Percentiles rank a stretch among this genome's conserved stretches.
phyloP scores from a whole-genome alignment of 805 yeast species.

The Teunomyces tritomae region DNA sequence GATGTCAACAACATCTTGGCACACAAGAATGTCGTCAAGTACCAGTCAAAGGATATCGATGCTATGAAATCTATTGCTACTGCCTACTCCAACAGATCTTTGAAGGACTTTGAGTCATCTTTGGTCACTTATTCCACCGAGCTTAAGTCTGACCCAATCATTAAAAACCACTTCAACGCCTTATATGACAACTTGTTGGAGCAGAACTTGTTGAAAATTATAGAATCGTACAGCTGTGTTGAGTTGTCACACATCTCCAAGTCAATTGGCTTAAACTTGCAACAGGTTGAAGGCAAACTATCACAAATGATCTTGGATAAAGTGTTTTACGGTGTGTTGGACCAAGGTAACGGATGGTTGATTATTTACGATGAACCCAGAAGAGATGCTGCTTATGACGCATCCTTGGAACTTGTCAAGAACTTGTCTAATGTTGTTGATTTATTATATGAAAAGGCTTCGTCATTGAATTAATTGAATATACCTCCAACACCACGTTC shows the following conservation, averaged over 20 bases:
- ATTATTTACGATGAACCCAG: slow-evolving; percentile 86
- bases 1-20: slow-evolving; percentile 78
- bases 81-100: slow-evolving; percentile 85
- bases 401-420: slow-evolving; percentile 81
- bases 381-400: slow-evolving; percentile 83
- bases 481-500: slow-evolving; percentile 45
- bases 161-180: slow-evolving; percentile 88
- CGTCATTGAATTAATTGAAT: slow-evolving; percentile 58
- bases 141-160: slow-evolving; percentile 80
- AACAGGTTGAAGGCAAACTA: slow-evolving; percentile 89
- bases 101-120: slow-evolving; percentile 87
- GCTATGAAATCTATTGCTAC: slow-evolving; percentile 93
- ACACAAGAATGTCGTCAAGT: slow-evolving; percentile 66
- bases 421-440: slow-evolving; percentile 88
- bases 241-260: slow-evolving; percentile 87
- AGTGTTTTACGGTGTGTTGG: slow-evolving; percentile 93
- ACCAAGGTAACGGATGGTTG: slow-evolving; percentile 98
- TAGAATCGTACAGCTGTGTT: slow-evolving; percentile 95
- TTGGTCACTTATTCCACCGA: slow-evolving; percentile 68
- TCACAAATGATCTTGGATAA: slow-evolving; percentile 96
- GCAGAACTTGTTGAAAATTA: slow-evolving; percentile 88
- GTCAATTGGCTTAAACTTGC: slow-evolving; percentile 80
- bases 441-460: slow-evolving; percentile 88
- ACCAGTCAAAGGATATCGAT: slow-evolving; percentile 81
- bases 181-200: slow-evolving; percentile 90